A percentile compares a stretch with the other conserved stretches of the same genome.
Evolutionary conservation across 352 stramenopile genomes (phyloP).

Genomic region (Vaucheria bursata): DNA sequence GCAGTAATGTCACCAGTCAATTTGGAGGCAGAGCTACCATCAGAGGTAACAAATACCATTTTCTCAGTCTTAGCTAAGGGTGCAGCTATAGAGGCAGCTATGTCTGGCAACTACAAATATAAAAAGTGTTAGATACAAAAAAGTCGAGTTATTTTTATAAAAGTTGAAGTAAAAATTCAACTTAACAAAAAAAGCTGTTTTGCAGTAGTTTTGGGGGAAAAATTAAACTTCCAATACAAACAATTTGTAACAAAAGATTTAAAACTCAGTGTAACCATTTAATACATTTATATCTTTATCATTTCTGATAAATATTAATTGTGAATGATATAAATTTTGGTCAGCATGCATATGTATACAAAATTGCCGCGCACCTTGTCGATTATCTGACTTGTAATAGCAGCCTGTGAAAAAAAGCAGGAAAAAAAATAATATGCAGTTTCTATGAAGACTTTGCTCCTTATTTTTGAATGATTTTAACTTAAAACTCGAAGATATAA

Average conservation of each 20-base stretch:
- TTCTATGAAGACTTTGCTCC: not conserved
- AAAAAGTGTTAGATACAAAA: too few relatives aligned
- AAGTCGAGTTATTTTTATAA: too few relatives aligned
- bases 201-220: too few relatives aligned
- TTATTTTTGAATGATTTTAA: not conserved
- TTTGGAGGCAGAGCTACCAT: not conserved
- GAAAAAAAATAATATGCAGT: not conserved
- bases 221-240: too few relatives aligned
- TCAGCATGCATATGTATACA: too few relatives aligned
- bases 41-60: conserved; percentile 3
- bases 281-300: too few relatives aligned
- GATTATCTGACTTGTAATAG: conserved; percentile 8
- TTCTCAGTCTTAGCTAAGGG: conserved; percentile 5
- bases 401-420: not conserved
- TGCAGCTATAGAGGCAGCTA: not conserved
- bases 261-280: too few relatives aligned
- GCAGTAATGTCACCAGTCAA: not conserved
- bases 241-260: too few relatives aligned
- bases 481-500: not conserved
- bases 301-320: too few relatives aligned
- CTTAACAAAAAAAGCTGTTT: too few relatives aligned
- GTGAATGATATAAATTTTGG: too few relatives aligned
- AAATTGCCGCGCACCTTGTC: conserved; percentile 8
- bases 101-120: conserved; percentile 1
- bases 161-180: too few relatives aligned